These are phyloP conservation scores for Coniosporium apollinis DNA, from an alignment of 495 filamentous ascomycete species.

Conservation along the genomic window DNA sequence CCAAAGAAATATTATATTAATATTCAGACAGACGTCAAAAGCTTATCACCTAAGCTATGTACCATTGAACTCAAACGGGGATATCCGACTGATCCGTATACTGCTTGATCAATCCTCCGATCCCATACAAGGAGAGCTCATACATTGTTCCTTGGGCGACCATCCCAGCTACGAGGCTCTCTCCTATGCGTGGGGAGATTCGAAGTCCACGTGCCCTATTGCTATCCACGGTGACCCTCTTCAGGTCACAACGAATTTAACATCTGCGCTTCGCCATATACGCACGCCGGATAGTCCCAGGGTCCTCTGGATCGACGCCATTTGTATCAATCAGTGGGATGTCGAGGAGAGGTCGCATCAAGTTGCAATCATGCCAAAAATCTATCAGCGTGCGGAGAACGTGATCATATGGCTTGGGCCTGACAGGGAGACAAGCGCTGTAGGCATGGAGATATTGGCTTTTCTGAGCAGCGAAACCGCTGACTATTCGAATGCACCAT, in stretches of 20 bases:
- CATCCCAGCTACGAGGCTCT: conserved; percentile 7
- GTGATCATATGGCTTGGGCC: conserved; percentile 24
- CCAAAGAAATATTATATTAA: no score
- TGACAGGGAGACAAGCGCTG: no score
- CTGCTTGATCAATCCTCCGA: no score
- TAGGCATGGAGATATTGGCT: no score
- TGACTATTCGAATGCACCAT: no score
- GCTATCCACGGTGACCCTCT: conserved; percentile 3
- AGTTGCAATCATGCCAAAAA: conserved; percentile 17
- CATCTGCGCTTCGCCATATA: conserved; percentile 1
- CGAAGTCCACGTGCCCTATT: not conserved
- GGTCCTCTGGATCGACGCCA: conserved; percentile 20
- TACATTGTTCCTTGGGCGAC: no score
- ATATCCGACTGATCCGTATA: no score
- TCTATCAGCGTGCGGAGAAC: conserved; percentile 13
- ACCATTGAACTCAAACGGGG: no score
- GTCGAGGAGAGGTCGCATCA: conserved; percentile 16
- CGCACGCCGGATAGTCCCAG: not conserved
- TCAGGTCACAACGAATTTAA: conserved; percentile 2
- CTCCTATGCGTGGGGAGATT: conserved; percentile 4
- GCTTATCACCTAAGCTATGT: no score
- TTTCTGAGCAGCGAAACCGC: no score
- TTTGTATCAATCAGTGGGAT: conserved; percentile 23
- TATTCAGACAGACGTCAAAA: no score
- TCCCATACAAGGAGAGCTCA: no score